phyloP scores from a whole-genome alignment of 805 yeast genomes.

The Saccharomycopsis guyanensis region DNA sequence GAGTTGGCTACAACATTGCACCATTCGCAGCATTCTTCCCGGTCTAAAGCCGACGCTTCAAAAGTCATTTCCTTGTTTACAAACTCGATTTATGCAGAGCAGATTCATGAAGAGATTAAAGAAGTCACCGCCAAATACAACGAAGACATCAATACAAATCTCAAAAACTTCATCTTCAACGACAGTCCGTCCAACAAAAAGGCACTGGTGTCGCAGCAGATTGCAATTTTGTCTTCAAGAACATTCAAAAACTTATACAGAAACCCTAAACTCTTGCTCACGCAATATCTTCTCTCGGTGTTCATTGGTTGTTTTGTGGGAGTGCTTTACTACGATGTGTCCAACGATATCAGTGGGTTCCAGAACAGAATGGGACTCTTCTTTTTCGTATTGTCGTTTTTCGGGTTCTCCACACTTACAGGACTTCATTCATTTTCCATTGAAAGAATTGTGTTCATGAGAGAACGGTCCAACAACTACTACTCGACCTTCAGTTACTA shows the following conservation, averaged over 20 bases:
- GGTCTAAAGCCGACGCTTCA: constrained; percentile 33
- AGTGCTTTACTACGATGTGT: constrained; percentile 69
- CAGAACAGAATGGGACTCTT: constrained; percentile 92
- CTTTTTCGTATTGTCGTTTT: constrained; percentile 82
- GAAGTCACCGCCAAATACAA: constrained; percentile 4
- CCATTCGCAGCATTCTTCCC: constrained; percentile 31
- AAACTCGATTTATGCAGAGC: constrained; percentile 19
- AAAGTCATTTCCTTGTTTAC: constrained; percentile 10
- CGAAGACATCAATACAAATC: constrained; percentile 24
- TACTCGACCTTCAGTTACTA: constrained; percentile 85
- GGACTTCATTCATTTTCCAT: constrained; percentile 83
- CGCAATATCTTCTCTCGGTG: constrained; percentile 74
- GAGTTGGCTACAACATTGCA: constrained; percentile 32
- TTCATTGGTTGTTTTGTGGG: constrained; percentile 82
- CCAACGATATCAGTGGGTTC: constrained; percentile 90
- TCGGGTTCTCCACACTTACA: constrained; percentile 91
- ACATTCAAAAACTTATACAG: constrained; percentile 90
- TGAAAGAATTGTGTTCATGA: constrained; percentile 81
- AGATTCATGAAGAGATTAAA: constrained; percentile 15
- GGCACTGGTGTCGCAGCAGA: constrained; percentile 59
- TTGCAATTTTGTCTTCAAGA: constrained; percentile 69
- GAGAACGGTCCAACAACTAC: constrained; percentile 93
- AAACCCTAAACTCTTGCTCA: constrained; percentile 80
- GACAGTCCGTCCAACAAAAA: constrained; percentile 26
- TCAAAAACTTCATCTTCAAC: constrained; percentile 9